A percentile compares a stretch with the other conserved stretches of the same genome.
phyloP scores from a whole-genome alignment of 202 grass and related monocot species.

The Carex arenaria region DNA sequence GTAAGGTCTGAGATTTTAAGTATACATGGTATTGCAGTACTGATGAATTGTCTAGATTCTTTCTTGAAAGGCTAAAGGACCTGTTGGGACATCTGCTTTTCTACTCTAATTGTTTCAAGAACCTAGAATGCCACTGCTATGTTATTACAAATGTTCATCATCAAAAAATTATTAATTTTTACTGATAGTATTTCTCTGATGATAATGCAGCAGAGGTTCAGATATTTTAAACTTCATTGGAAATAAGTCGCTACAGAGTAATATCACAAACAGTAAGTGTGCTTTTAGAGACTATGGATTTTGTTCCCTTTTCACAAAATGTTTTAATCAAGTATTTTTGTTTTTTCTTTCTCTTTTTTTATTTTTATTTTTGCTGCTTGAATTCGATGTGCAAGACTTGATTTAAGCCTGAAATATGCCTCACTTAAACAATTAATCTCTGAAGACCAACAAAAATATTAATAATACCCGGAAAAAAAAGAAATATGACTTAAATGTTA shows the following conservation, averaged over 20 bases:
- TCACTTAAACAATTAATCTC: not conserved
- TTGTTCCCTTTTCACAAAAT: not conserved
- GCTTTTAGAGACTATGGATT: not conserved
- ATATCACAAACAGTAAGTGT: constrained; percentile 22
- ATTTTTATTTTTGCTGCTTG: not conserved
- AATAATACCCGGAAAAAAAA: not conserved
- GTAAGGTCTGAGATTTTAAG: not conserved
- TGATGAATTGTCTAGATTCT: not conserved
- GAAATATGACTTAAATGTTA: not conserved
- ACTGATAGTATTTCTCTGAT: constrained; percentile 5
- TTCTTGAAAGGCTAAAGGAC: not conserved
- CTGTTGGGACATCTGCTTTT: not conserved
- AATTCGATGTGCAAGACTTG: not conserved
- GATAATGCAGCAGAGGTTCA: constrained; percentile 9
- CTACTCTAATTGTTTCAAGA: not conserved
- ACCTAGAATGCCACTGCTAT: not conserved
- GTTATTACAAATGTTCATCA: not conserved
- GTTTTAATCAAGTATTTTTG: not conserved
- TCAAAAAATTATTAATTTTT: not conserved
- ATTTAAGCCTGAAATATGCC: not conserved
- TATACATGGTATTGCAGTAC: not conserved
- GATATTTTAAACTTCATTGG: constrained; percentile 4
- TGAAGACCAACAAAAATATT: not conserved
- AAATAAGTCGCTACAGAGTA: not conserved
- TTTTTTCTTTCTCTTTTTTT: not conserved